Conservation (phyloP, 805 yeast genomes). For the Wickerhamiella qilinensis region DNA sequence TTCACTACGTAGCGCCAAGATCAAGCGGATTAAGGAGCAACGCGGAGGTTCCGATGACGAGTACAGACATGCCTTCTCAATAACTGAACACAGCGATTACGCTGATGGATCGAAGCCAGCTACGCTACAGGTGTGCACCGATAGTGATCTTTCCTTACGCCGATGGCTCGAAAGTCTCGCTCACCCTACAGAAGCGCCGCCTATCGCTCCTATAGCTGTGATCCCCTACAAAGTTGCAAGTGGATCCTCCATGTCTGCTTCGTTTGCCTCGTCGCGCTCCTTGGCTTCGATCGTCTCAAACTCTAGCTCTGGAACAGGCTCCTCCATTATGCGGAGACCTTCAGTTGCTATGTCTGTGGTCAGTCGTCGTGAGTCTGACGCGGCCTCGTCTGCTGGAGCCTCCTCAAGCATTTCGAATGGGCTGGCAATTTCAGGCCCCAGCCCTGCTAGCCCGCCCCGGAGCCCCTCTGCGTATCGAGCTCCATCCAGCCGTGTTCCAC, state of each 20-base stretch:
- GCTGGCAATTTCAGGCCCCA: neutral
- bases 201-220: neutral
- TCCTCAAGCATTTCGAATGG: neutral
- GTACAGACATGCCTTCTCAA: constrained; percentile 4
- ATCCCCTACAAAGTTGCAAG: neutral
- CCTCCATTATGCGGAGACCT: neutral
- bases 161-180: neutral
- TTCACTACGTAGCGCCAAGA: neutral
- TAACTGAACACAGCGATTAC: constrained; percentile 1
- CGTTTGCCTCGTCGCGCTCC: neutral
- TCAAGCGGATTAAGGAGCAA: constrained; percentile 1
- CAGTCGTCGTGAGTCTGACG: neutral
- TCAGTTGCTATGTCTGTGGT: neutral
- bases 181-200: neutral
- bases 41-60: constrained; percentile 3
- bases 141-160: neutral
- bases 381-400: no score
- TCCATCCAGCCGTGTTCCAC: neutral
- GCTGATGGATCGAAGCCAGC: neutral
- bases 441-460: neutral
- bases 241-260: neutral
- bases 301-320: neutral
- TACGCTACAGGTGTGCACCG: neutral
- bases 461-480: neutral
- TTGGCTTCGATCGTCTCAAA: neutral